Evolutionary conservation across 2,329 filamentous ascomycete species (phyloP), one percentile per base, ranked within the genome.

Genomic region (Xylaria sp.): DNA sequence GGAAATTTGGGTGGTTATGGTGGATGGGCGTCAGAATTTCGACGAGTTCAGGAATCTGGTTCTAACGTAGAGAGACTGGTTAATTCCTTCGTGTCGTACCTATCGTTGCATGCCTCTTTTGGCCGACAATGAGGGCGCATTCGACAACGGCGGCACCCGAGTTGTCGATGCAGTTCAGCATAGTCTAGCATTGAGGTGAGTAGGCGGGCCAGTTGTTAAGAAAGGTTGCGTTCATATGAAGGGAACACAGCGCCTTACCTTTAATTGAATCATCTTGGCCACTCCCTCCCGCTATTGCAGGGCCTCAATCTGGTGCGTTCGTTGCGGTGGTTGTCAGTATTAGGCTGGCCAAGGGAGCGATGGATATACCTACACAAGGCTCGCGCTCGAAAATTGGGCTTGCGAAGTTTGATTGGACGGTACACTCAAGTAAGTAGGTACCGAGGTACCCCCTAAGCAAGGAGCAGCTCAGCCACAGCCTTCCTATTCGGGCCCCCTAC

Each of bases 101-200:
- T 78, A 99, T 94, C 78, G 91, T 91, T 69, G 95, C 96, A 78
- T 91, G 89, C 75, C 90, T 86, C 85, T 98, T 97, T 85, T 95
- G 96, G 79, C 93, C 93, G 78, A 99, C 86, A 72, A 98, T 92
- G 80, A 95, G 92, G 80, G 92, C 93, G 84, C 96, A 99, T 85
- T 99, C 96, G 83, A 98, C 96, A 75, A 99, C 87, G 77, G 96
- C 94, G 75, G 96, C 96, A 80, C 96, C 96, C 74, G 96, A 98
- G 86, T 98, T 99, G 91, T 99, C 96, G 89, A 99, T 98, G 91
- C 96, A 98, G 84, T 96, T 98, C 78, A 99, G 89, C 89, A 99
- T 94, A 80, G 94, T 92, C 96, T 98, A 75, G 41, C n/a, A 39
- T 51, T 31, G 1, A 20, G 9, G 60, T 68, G 6, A 70, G 57